Evolutionary conservation across 345 rosid species (phyloP), one percentile per base, ranked within the genome.

Genomic region (Rhodomyrtus tomentosa): DNA sequence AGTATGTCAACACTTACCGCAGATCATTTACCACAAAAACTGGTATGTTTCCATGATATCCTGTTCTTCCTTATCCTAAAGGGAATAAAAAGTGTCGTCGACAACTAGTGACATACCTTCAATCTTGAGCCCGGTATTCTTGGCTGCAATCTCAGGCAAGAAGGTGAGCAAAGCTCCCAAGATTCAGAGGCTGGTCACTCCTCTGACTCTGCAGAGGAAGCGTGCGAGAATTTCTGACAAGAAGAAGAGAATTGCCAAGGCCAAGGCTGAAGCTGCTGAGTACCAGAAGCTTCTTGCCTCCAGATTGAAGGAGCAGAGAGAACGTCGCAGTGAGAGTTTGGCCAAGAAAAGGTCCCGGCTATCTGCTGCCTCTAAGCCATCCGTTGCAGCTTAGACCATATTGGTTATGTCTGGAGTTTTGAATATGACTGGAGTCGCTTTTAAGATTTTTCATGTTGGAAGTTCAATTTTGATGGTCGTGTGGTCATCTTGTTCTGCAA

Each of bases 1-100:
- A 90, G 32, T 95, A 94, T 13, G 95, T 95, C 85, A 95, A 95
- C 92, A 95, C 96, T 32, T 95, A 95, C 91, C 92, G 94, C 53
- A 90, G 98, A 85, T 88, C 92, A 9, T 95, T 95, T 91, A 93
- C 95, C 5, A 91, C 92, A 81, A 95, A 95, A 90, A 36, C 89
- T 58, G 93, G 95, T 92, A 89, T 5, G 62, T 84, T 62, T 84
- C 50, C 38, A 53, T 38, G 2, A 52, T 10, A 42, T 42, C 21
- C n/a, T 76, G 32, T 84, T 3, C 25, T 38, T 5, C 2, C 21
- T 50, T 38, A 14, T 3, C 8, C 20, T 10, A 58, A 55, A 38
- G 20, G 45, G 79, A 5, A 21, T 49, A 52, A 12, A 12, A n/a
- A 6, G 5, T 40, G 16, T 24, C 74, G 0, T 24, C 18, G n/a